phyloP scores from a whole-genome alignment of 495 filamentous ascomycete species.

The Durotheca rogersii region DNA sequence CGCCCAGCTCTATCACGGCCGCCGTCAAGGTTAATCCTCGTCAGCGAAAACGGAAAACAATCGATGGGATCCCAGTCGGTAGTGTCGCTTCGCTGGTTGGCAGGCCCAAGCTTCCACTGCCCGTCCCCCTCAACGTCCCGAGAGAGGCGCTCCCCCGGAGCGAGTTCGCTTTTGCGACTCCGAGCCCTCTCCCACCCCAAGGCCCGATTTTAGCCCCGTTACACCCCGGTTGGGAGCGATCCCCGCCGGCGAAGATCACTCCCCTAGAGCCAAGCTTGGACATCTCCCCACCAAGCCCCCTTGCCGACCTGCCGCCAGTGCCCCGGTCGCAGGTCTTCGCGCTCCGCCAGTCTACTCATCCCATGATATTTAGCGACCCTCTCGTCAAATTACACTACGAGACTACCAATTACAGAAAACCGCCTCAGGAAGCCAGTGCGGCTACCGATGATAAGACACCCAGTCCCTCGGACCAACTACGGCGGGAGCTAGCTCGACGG shows the following conservation, averaged over 20 bases:
- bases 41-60: conserved; percentile 46
- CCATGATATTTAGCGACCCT: conserved; percentile 31
- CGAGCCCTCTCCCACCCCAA: conserved; percentile 6
- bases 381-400: conserved; percentile 28
- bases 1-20: conserved; percentile 37
- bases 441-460: conserved; percentile 29
- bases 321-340: conserved; percentile 8
- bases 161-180: conserved; percentile 2
- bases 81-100: background rate
- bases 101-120: conserved; percentile 1
- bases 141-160: background rate
- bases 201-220: conserved; percentile 27
- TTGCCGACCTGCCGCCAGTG: conserved; percentile 22
- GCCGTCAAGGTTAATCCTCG: conserved; percentile 42
- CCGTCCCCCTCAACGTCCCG: background rate
- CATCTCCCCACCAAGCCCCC: conserved; percentile 31
- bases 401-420: conserved; percentile 22
- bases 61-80: conserved; percentile 40
- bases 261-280: conserved; percentile 27
- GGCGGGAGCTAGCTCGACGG: conserved; percentile 31
- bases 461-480: conserved; percentile 35
- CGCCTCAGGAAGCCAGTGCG: conserved; percentile 5
- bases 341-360: conserved; percentile 14
- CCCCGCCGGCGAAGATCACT: conserved; percentile 21
- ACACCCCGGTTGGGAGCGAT: conserved; percentile 23